Conservation (phyloP, 441 rosid species). For the Pelargonium hybrid region DNA sequence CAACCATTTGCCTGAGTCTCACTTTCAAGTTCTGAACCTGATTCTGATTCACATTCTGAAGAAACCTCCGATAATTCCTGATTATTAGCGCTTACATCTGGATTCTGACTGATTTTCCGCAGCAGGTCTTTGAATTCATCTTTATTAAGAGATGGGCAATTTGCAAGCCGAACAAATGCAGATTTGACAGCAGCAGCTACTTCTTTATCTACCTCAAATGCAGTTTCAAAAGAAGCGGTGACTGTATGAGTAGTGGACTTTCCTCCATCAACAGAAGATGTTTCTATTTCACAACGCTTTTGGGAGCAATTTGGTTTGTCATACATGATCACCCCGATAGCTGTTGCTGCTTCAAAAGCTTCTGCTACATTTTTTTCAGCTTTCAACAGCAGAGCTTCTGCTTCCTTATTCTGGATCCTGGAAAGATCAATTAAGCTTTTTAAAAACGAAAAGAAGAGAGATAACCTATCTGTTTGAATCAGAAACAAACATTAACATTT, state of each 20-base stretch:
- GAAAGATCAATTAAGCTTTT: slow-evolving; percentile 7
- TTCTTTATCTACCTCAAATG: slow-evolving; percentile 86
- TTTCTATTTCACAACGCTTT: slow-evolving; percentile 40
- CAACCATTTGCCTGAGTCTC: slow-evolving; percentile 25
- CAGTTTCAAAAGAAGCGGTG: slow-evolving; percentile 76
- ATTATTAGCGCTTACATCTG: slow-evolving; percentile 33
- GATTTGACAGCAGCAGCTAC: slow-evolving; percentile 78
- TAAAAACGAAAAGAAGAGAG: too few species aligned
- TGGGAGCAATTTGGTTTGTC: slow-evolving; percentile 61
- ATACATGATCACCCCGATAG: slow-evolving; percentile 74
- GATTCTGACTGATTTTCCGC: slow-evolving; percentile 64
- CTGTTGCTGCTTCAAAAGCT: slow-evolving; percentile 79
- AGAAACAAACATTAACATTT: slow-evolving; percentile 4
- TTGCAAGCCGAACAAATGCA: slow-evolving; percentile 60
- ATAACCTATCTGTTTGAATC: neutral
- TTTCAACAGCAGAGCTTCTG: slow-evolving; percentile 43
- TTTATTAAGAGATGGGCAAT: slow-evolving; percentile 41
- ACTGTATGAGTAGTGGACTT: slow-evolving; percentile 60
- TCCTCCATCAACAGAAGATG: slow-evolving; percentile 37
- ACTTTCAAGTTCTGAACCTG: slow-evolving; percentile 39
- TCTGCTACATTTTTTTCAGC: slow-evolving; percentile 68
- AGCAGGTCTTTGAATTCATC: slow-evolving; percentile 62
- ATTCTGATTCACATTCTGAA: slow-evolving; percentile 49
- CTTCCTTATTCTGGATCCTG: slow-evolving; percentile 71
- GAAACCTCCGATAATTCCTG: slow-evolving; percentile 38